A percentile compares a stretch with the other conserved stretches of the same genome.
Evolutionary conservation across 805 yeast species (phyloP).

Genomic region (Starmerella stigmatis): DNA sequence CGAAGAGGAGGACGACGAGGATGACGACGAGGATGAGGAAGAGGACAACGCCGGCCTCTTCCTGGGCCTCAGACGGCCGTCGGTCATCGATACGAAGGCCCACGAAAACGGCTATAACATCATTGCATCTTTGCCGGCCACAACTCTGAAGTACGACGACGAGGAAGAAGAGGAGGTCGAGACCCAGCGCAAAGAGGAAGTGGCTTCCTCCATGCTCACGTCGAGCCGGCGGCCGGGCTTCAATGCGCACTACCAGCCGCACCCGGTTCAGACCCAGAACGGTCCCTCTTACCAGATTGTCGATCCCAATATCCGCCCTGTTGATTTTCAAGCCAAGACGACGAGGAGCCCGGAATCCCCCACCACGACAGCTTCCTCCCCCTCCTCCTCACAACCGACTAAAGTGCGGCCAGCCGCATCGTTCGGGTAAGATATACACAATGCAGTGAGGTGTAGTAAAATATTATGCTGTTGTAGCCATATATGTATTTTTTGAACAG

Average conservation of each 20-base stretch:
- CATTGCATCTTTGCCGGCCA: constrained; percentile 75
- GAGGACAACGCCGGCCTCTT: constrained; percentile 65
- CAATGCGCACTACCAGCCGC: constrained; percentile 24
- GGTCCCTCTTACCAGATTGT: constrained; percentile 22
- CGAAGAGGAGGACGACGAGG: constrained; percentile 30
- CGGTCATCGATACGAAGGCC: constrained; percentile 19
- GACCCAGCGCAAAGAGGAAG: constrained; percentile 32
- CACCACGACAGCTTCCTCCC: no score
- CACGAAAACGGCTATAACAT: constrained; percentile 35
- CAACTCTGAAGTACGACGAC: constrained; percentile 68
- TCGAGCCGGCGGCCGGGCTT: constrained; percentile 20
- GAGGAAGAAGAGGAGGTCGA: constrained; percentile 49
- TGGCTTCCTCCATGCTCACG: constrained; percentile 50
- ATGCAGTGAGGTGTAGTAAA: no score
- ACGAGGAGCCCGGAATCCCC: neutral
- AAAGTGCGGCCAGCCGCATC: constrained; percentile 7
- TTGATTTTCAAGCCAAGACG: constrained; percentile 17
- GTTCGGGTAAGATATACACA: constrained; percentile 4
- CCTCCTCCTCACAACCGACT: no score
- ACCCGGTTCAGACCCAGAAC: constrained; percentile 16
- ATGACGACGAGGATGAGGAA: constrained; percentile 37
- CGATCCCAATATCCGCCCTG: constrained; percentile 25
- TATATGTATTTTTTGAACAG: no score
- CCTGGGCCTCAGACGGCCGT: constrained; percentile 40
- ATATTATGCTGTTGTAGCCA: neutral